Evolutionary conservation across 352 stramenopile genomes (phyloP).

Genomic region (Bremia lactucae): DNA sequence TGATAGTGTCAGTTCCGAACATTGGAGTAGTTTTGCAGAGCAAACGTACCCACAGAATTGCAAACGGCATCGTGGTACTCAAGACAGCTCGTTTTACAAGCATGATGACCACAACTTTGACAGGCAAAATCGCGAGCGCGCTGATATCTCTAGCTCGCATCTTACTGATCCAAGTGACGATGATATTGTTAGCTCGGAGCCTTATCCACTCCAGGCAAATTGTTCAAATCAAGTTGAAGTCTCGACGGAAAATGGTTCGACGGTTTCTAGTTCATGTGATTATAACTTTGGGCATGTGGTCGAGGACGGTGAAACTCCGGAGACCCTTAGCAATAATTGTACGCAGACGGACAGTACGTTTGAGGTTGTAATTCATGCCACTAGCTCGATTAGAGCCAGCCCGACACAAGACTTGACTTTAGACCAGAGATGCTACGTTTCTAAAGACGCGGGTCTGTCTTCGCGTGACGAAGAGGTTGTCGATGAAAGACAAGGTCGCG

Average conservation of each 20-base stretch:
- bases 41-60: no score
- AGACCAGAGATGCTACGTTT: constrained; percentile 1
- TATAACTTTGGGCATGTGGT: background rate
- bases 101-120: no score
- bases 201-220: background rate
- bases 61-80: no score
- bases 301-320: background rate
- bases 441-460: background rate
- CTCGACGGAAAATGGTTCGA: constrained; percentile 4
- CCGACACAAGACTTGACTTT: background rate
- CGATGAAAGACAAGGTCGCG: background rate
- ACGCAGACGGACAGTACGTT: background rate
- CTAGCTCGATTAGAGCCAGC: background rate
- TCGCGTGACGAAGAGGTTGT: background rate
- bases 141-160: no score
- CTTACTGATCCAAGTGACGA: constrained; percentile 13
- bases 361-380: background rate
- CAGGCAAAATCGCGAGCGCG: no score
- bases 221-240: constrained; percentile 2
- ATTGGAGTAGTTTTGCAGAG: constrained; percentile 14
- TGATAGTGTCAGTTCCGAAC: constrained; percentile 15
- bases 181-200: constrained; percentile 4
- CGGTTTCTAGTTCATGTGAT: constrained; percentile 3
- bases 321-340: background rate
- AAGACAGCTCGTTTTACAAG: no score